Base-by-base conservation (phyloP, 2,329 filamentous ascomycete species). In the Pseudogymnoascus sp. region DNA sequence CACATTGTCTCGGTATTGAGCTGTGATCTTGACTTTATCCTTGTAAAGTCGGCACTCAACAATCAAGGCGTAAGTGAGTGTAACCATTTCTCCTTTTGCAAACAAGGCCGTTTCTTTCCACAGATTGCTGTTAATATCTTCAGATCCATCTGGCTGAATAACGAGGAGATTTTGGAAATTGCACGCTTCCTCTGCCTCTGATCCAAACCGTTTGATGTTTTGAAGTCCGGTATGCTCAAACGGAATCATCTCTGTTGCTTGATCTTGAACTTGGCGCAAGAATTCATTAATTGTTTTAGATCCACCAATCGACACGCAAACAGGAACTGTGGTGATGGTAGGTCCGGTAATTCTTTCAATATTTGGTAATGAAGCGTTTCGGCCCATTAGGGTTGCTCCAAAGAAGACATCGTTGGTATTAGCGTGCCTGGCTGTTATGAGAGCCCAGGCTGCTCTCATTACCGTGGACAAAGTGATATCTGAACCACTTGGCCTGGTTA, bases 191-290 rank as follows among this genome's bases (percentile, higher is more conserved):
- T 60, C 60, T 12, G 62, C 60, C 31, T 65, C 64, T 7, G 12
- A 12, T 5, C 64, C 61, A 18, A 69, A 29, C 8, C 29, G 31
- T 29, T 64, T 62, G 18, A 69, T 69, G 10, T 61, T 63, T 42
- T 66, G 63, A 12, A 69, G 37, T 9, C 68, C 68, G 12, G 76
- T 70, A 64, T 84, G 81, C 64, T 83, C 76, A 66, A 82, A 77
- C 1, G 79, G 79, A 18, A 83, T 80, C 65, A 80, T 78, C 7
- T 77, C 71, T 0, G 78, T 73, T 0, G 76, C 77, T 42, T 76
- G 72, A 13, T 60, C 18, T 21, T 62, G 61, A 37, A 62, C 37
- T 18, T 37, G n/a, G 25, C 6, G 4, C 13, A 62, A 36, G 40
- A 60, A 60, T 33, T 60, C 7, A 18, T 25, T 10, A 21, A 63